Percentiles rank a stretch among this genome's conserved stretches.
Conservation (phyloP, 2,329 filamentous ascomycete genomes). For the Exutisphaerella laricina region DNA sequence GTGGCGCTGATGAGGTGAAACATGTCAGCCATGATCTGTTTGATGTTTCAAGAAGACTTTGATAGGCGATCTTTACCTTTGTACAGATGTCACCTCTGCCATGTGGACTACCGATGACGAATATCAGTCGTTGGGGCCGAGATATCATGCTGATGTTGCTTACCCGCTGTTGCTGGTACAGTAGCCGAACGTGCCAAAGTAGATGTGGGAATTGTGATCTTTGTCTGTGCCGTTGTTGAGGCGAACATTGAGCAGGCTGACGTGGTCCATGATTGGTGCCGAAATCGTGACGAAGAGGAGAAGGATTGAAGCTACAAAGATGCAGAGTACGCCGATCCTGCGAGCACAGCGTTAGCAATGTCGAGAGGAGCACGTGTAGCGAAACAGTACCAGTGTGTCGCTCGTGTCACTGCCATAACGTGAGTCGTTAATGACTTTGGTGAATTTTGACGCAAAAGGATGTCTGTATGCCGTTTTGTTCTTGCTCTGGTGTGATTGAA, state of each 20-base stretch:
- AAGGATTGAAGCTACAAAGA: conserved; percentile 49
- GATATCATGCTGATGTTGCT: conserved; percentile 20
- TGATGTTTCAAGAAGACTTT: too few relatives aligned
- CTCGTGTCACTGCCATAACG: not conserved
- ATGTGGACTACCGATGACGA: not conserved
- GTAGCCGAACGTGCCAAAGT: conserved; percentile 58
- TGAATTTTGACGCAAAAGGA: not conserved
- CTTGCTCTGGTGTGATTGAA: too few relatives aligned
- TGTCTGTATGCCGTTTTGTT: too few relatives aligned
- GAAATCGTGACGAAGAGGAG: conserved; percentile 56
- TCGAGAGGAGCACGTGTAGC: not conserved
- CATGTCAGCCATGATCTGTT: too few relatives aligned
- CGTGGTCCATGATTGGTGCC: conserved; percentile 52
- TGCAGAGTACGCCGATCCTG: conserved; percentile 7
- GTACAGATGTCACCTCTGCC: conserved; percentile 43
- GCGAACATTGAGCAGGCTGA: conserved; percentile 51
- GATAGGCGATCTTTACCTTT: too few relatives aligned
- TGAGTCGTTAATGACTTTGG: too few relatives aligned
- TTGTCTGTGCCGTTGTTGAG: conserved; percentile 37
- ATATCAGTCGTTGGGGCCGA: not conserved
- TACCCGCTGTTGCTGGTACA: conserved; percentile 39
- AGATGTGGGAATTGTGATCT: conserved; percentile 37
- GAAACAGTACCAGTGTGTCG: not conserved
- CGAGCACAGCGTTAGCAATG: not conserved
- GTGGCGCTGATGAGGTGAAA: too few relatives aligned